Base-by-base conservation (phyloP, 768 basidiomycete species). In the Suillus decipiens region DNA sequence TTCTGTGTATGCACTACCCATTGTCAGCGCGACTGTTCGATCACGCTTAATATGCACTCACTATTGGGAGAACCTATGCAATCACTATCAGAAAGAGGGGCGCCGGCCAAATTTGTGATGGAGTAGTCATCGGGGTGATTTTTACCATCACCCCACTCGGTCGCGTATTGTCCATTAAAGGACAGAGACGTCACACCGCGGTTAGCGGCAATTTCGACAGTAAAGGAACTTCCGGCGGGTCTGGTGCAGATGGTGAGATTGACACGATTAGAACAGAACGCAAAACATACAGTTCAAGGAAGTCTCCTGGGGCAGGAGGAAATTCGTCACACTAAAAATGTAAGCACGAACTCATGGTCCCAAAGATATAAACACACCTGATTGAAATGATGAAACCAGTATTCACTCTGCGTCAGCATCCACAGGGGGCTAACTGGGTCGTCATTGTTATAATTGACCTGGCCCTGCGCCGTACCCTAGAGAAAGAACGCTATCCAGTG, bases 11-110 rank as follows among this genome's bases (percentile, higher is more conserved):
- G 84, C 70, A 86, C 84, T 85, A 48, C 17, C 5, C 15, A 39
- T 14, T 17, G 61, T 63, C 12, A 64, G 61, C 37, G 19, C 45
- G 36, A 39, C 11, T 8, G 39, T 19, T 57, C 61, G 24, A 56
- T 43, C 31, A 43, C 24, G 33, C 22, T 19, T 41, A 1, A 28
- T 7, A 0, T 19, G 17, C 7, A 75, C 82, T 63, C 42, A 84
- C 84, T 77, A 68, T 85, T 85, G 7, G 83, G 84, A 1, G 70
- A 69, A 2, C 69, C 78, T 63, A 85, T 84, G 65, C 84, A 85
- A 5, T 66, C 31, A 28, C 47, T 50, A n/a, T 6, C 9, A 15
- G 54, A 37, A 17, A 65, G 15, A 19, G 64, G 39, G 6, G 64
- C 61, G 39, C 60, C 64, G 6, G 9, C 51, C 6, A 65, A 62